A percentile compares a stretch with the other conserved stretches of the same genome.
phyloP scores from a whole-genome alignment of 495 filamentous ascomycete species.

The Aspergillus olivimuriae region DNA sequence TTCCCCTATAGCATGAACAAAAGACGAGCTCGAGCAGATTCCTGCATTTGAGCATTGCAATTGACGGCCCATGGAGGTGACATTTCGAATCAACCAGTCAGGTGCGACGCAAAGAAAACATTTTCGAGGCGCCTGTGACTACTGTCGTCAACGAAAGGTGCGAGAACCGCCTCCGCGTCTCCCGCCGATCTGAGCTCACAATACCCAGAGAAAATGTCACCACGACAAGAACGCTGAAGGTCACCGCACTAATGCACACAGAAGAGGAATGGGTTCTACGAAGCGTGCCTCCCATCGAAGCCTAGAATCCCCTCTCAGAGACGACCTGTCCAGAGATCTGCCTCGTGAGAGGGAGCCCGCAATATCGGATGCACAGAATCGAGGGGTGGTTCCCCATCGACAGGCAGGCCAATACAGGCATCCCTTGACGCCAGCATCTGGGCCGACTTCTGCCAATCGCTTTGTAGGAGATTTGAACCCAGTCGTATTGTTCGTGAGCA shows the following conservation, averaged over 20 bases:
- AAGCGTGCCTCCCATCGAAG: no score
- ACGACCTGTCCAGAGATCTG: background rate
- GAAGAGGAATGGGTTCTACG: no score
- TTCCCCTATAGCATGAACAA: no score
- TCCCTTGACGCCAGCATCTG: no score
- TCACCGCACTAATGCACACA: no score
- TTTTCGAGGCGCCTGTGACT: slow-evolving; percentile 9
- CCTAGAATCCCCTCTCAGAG: no score
- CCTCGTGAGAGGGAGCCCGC: no score
- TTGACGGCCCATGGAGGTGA: slow-evolving; percentile 14
- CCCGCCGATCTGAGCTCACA: slow-evolving; percentile 1
- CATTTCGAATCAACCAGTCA: slow-evolving; percentile 14
- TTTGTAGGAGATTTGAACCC: slow-evolving; percentile 21
- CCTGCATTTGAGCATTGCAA: background rate
- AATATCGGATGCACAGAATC: background rate
- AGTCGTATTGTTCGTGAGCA: slow-evolving; percentile 15
- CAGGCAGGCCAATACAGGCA: no score
- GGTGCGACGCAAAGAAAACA: slow-evolving; percentile 14
- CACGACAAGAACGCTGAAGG: no score
- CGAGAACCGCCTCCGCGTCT: background rate
- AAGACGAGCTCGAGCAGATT: no score
- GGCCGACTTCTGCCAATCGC: slow-evolving; percentile 2
- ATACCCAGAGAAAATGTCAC: slow-evolving; percentile 19
- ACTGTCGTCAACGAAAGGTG: slow-evolving; percentile 20
- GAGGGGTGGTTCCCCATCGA: no score